Evolutionary conservation across 768 basidiomycete species (phyloP).

Genomic region (Tricholoma sp.): DNA sequence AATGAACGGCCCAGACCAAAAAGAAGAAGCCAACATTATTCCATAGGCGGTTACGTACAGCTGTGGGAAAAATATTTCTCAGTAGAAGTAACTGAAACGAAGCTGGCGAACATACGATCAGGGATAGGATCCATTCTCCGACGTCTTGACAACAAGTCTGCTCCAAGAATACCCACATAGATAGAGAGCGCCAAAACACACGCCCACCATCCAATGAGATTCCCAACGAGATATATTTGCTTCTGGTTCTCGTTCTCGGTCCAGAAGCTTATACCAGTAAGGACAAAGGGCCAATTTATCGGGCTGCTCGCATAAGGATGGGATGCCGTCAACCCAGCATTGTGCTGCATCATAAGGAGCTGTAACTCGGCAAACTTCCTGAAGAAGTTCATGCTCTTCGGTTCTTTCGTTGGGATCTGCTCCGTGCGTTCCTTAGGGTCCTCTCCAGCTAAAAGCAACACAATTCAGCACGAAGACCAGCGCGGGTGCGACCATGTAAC

Average conservation of each 20-base stretch:
- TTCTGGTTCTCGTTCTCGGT: slow-evolving; percentile 78
- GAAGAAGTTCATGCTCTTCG: slow-evolving; percentile 88
- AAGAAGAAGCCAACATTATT: slow-evolving; percentile 96
- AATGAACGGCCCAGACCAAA: slow-evolving; percentile 92
- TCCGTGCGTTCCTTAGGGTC: slow-evolving; percentile 51
- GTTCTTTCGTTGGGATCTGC: slow-evolving; percentile 52
- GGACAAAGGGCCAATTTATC: slow-evolving; percentile 96
- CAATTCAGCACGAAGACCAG: background rate
- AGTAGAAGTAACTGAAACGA: background rate
- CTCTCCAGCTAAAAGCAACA: slow-evolving; percentile 39
- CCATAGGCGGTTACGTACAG: slow-evolving; percentile 89
- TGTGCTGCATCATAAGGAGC: slow-evolving; percentile 94
- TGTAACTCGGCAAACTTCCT: slow-evolving; percentile 93
- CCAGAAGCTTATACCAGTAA: slow-evolving; percentile 98
- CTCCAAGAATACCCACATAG: slow-evolving; percentile 84
- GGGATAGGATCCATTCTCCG: slow-evolving; percentile 83
- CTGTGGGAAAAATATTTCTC: slow-evolving; percentile 33
- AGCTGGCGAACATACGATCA: slow-evolving; percentile 56
- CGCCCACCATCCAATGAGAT: slow-evolving; percentile 92
- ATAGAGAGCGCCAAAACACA: slow-evolving; percentile 83
- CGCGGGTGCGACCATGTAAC: slow-evolving; percentile 18
- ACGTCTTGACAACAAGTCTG: slow-evolving; percentile 85
- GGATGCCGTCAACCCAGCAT: slow-evolving; percentile 95
- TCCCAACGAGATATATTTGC: slow-evolving; percentile 97
- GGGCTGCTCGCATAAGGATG: slow-evolving; percentile 97